Evolutionary conservation across 257 asterid species (phyloP), one percentile per base, ranked within the genome.

Genomic region (Przewalskia tangutica): DNA sequence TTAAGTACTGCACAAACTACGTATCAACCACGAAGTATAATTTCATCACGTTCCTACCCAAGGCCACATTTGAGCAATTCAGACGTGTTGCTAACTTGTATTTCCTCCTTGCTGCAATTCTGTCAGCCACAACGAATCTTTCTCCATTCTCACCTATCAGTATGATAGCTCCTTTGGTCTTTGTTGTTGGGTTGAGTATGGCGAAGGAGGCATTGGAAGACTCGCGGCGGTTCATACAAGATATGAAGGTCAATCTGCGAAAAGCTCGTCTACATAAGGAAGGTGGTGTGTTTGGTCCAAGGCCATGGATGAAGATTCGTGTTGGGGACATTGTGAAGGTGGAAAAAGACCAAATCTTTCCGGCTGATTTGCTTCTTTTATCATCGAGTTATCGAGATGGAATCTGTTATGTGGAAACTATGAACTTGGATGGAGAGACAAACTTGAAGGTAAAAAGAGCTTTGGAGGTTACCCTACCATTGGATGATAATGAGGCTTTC

Each of bases 171-270:
- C 99, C 99, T 9, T 84, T 95, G 82, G 92, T 86, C 27, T 91
- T 95, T 87, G 99, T 95, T 66, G 97, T 95, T 84, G 99, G 99
- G 4, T 82, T 94, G 94, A 95, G 99, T 81, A 95, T 95, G 99
- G 97, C 96, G n/a, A 95, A 95, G 84, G 98, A 95, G 85, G 99
- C 97, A 60, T 78, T 92, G 83, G 99, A 95, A 90, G 99, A 95
- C 84, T 94, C 97, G 93, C 90, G 94, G 20, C 82, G 98, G 84
- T 95, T 95, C 77, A 85, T 94, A 70, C 97, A 95, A 87, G 99
- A 94, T 75, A 91, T 95, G 99, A 92, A 91, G 91, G 97, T 95
- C 82, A 95, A 95, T 87, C 86, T 89, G 80, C 85, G 97, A 63
- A 95, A 95, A 91, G 88, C 90, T 76, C 64, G 77, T 4, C 88